A percentile compares a stretch with the other conserved stretches of the same genome.
phyloP scores from a whole-genome alignment of 805 yeast genomes.

The Lachancea kluyveri region DNA sequence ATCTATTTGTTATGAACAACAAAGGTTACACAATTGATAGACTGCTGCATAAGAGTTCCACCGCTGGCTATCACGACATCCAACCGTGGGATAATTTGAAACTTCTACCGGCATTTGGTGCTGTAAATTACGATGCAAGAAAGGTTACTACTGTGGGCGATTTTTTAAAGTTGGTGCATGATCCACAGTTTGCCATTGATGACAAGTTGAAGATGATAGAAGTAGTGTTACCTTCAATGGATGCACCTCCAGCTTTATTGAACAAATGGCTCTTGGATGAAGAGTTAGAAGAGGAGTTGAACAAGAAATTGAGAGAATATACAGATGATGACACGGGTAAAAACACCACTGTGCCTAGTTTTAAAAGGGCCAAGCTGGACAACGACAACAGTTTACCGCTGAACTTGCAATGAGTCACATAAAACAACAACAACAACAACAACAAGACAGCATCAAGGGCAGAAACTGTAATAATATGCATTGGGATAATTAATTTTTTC shows the following conservation, averaged over 20 bases:
- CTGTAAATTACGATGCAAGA: constrained; percentile 39
- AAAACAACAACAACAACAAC: no score
- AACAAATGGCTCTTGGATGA: constrained; percentile 7
- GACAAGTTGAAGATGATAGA: constrained; percentile 49
- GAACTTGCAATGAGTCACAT: no score
- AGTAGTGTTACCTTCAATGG: constrained; percentile 51
- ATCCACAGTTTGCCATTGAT: constrained; percentile 35
- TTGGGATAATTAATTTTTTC: no score
- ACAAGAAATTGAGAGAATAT: not conserved
- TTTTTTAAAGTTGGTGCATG: constrained; percentile 37
- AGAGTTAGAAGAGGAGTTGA: constrained; percentile 1
- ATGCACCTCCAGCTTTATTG: constrained; percentile 39
- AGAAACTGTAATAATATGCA: no score
- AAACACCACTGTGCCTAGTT: no score
- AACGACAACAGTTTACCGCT: no score
- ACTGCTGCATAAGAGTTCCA: constrained; percentile 49
- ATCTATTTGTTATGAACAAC: constrained; percentile 54
- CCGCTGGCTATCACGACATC: constrained; percentile 49
- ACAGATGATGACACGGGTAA: no score
- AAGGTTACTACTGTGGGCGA: constrained; percentile 45
- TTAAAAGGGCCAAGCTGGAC: no score
- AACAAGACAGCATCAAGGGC: no score
- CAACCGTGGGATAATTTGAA: constrained; percentile 54
- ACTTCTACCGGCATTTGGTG: constrained; percentile 48
- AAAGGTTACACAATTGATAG: constrained; percentile 64